A percentile compares a stretch with the other conserved stretches of the same genome.
These are phyloP conservation scores for Euphorbia schlechtendalii DNA, from an alignment of 441 rosid species.

Conservation along the genomic window DNA sequence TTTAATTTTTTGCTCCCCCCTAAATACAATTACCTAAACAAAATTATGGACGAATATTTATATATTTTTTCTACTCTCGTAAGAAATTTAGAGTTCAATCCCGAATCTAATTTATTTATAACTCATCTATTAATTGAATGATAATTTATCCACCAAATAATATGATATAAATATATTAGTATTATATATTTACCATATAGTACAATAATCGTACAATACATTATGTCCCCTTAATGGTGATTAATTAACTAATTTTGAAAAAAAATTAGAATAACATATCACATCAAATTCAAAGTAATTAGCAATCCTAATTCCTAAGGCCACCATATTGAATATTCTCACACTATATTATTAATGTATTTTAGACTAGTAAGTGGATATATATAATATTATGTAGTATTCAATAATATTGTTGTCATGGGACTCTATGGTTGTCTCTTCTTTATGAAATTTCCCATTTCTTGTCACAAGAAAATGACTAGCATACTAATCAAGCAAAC, in stretches of 20 bases:
- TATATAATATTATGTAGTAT: not conserved
- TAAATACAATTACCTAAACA: too few relatives aligned
- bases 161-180: too few relatives aligned
- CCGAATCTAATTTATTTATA: too few relatives aligned
- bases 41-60: too few relatives aligned
- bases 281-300: conserved; percentile 24
- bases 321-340: conserved; percentile 15
- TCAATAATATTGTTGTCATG: conserved; percentile 15
- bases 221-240: conserved; percentile 25
- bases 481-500: not conserved
- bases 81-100: too few relatives aligned
- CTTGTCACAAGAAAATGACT: conserved; percentile 26
- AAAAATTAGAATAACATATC: conserved; percentile 21
- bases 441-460: conserved; percentile 14
- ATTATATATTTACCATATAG: too few relatives aligned
- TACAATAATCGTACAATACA: not conserved
- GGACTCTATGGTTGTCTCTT: conserved; percentile 21
- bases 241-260: conserved; percentile 14
- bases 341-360: not conserved
- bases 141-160: too few relatives aligned
- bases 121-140: too few relatives aligned
- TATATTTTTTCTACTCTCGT: too few relatives aligned
- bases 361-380: not conserved
- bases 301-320: conserved; percentile 2
- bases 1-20: too few relatives aligned